These are phyloP conservation scores for Ploettnerulaceae sp. DNA, from an alignment of 2,329 filamentous ascomycete genomes.

Conservation along the genomic window DNA sequence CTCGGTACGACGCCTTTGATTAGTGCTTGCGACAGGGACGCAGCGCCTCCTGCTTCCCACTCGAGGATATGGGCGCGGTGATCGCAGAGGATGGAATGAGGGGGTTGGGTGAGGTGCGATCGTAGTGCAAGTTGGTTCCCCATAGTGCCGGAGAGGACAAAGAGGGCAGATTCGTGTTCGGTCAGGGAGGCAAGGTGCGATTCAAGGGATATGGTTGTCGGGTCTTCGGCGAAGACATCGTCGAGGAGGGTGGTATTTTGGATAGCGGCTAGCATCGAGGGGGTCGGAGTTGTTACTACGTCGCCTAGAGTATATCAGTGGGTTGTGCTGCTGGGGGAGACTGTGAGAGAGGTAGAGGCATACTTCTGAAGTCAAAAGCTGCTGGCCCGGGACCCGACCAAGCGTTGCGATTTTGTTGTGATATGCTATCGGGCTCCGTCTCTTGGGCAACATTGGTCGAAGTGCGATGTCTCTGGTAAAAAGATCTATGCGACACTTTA, in stretches of 20 bases:
- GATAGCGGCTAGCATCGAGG: conserved; percentile 78
- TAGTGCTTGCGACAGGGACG: conserved; percentile 64
- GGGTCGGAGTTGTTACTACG: conserved; percentile 69
- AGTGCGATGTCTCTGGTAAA: background rate
- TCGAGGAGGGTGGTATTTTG: conserved; percentile 70
- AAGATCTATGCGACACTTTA: background rate
- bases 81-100: conserved; percentile 76
- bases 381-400: conserved; percentile 32
- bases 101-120: conserved; percentile 71
- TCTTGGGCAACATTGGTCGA: background rate
- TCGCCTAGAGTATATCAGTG: conserved; percentile 46
- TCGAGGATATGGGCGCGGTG: conserved; percentile 71
- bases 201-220: conserved; percentile 72
- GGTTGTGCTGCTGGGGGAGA: background rate
- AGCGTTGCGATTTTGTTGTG: conserved; percentile 22
- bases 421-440: background rate
- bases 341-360: background rate
- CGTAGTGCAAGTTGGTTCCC: conserved; percentile 84
- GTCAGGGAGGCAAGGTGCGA: conserved; percentile 66
- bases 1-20: conserved; percentile 60
- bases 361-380: conserved; percentile 35
- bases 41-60: conserved; percentile 62
- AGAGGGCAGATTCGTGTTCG: conserved; percentile 69
- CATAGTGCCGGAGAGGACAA: conserved; percentile 90
- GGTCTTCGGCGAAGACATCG: conserved; percentile 78